Evolutionary conservation across 495 filamentous ascomycete species (phyloP), one percentile per base, ranked within the genome.

Genomic region (Neurospora sp.): DNA sequence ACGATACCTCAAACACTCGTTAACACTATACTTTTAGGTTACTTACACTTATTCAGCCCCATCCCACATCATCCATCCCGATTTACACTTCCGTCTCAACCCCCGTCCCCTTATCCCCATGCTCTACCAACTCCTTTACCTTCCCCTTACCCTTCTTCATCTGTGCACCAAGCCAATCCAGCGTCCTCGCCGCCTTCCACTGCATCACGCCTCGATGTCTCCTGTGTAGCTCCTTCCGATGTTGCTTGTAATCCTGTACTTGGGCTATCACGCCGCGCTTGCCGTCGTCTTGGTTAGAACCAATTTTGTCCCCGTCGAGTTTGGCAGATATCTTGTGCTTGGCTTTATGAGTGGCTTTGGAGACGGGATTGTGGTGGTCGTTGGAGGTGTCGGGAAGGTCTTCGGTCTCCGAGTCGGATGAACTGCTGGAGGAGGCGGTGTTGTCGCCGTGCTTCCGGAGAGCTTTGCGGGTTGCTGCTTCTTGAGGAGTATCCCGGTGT

Each of bases 151-250:
- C 84, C 72, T 88, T 79, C 72, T 84, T 86, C 5, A 86, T 79
- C 78, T 91, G 85, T 62, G 88, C 87, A 66, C 86, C 87, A 35
- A 89, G 84, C 76, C 90, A 91, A 75, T 88, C 86, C 72, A 86
- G 80, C 76, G 88, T 86, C 76, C 90, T 76, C 71, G 87, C 88
- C 31, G 88, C 87, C 78, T 87, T 89, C 89, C 90, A 92, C 79
- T 92, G 90, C 90, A 91, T 91, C 71, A 91, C 74, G 2, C 90
- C 90, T 35, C 88, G 79, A 75, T 92, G 89, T 77, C 88, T 89
- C 69, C 90, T 80, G 77, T 90, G 88, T 74, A 91, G 84, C 66
- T 86, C 82, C 75, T 85, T 85, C 74, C 86, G 85, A 73, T 91
- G 87, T 76, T 85, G 82, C 75, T 85, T 85, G 78, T 90, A 88